phyloP scores from a whole-genome alignment of 1,139 yeast species.

The Kodamaea arcana region DNA sequence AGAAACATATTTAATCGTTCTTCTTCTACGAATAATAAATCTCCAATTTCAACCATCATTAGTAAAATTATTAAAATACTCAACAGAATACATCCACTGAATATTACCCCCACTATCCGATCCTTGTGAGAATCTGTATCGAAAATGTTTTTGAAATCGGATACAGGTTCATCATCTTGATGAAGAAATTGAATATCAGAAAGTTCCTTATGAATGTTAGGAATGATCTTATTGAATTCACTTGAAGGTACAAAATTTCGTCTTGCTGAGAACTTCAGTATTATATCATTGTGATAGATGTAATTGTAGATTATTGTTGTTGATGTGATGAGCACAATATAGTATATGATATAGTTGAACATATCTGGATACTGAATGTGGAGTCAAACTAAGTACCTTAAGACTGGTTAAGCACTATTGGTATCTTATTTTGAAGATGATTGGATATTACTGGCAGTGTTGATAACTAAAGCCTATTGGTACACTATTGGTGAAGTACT shows the following conservation, averaged over 20 bases:
- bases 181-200: constrained; percentile 5
- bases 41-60: constrained; percentile 38
- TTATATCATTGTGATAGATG: constrained; percentile 24
- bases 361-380: too few relatives aligned
- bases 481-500: too few relatives aligned
- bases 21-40: constrained; percentile 16
- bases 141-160: constrained; percentile 6
- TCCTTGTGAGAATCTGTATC: constrained; percentile 9
- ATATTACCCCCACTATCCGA: constrained; percentile 21
- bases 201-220: background rate
- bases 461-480: too few relatives aligned
- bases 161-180: constrained; percentile 8
- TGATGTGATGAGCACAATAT: constrained; percentile 13
- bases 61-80: constrained; percentile 32
- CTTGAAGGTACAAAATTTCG: constrained; percentile 9
- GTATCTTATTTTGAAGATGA: too few relatives aligned
- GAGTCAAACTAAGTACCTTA: too few relatives aligned
- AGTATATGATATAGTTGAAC: constrained; percentile 12
- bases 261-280: constrained; percentile 21
- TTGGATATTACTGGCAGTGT: too few relatives aligned
- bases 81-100: constrained; percentile 28
- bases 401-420: too few relatives aligned
- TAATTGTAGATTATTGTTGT: constrained; percentile 20
- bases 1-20: constrained; percentile 26
- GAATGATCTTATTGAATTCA: constrained; percentile 19